Evolutionary conservation across 768 basidiomycete species (phyloP).

Genomic region (Collybia mongolica): DNA sequence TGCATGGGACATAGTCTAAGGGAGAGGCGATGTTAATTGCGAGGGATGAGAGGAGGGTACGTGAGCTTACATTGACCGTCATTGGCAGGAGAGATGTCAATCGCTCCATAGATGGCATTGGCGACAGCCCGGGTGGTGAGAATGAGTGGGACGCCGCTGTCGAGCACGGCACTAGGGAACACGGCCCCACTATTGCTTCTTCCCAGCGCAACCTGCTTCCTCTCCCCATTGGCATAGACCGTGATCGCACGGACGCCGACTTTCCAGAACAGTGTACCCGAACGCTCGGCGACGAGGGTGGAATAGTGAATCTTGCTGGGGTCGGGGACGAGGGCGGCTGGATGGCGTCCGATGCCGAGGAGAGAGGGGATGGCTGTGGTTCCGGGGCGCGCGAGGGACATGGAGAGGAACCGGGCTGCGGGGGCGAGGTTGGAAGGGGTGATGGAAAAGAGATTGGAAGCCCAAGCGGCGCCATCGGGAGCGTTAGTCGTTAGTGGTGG

Average conservation of each 20-base stretch:
- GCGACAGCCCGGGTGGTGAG: constrained; percentile 59
- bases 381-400: constrained; percentile 69
- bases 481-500: constrained; percentile 45
- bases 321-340: constrained; percentile 47
- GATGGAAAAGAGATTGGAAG: constrained; percentile 72
- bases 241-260: constrained; percentile 54
- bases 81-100: constrained; percentile 54
- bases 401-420: constrained; percentile 60
- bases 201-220: constrained; percentile 39
- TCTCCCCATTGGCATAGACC: constrained; percentile 51
- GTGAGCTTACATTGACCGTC: constrained; percentile 63
- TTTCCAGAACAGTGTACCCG: constrained; percentile 63
- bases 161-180: constrained; percentile 67
- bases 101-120: constrained; percentile 76
- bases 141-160: constrained; percentile 70
- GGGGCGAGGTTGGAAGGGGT: constrained; percentile 54
- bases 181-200: constrained; percentile 32
- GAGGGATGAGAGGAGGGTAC: constrained; percentile 1
- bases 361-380: constrained; percentile 52
- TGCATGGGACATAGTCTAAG: constrained; percentile 79
- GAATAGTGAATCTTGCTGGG: constrained; percentile 52
- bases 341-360: constrained; percentile 72
- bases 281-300: constrained; percentile 34
- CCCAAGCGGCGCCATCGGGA: constrained; percentile 65
- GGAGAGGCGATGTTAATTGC: neutral